phyloP scores from a whole-genome alignment of 306 rosid species.

The Castanospermum australe region DNA sequence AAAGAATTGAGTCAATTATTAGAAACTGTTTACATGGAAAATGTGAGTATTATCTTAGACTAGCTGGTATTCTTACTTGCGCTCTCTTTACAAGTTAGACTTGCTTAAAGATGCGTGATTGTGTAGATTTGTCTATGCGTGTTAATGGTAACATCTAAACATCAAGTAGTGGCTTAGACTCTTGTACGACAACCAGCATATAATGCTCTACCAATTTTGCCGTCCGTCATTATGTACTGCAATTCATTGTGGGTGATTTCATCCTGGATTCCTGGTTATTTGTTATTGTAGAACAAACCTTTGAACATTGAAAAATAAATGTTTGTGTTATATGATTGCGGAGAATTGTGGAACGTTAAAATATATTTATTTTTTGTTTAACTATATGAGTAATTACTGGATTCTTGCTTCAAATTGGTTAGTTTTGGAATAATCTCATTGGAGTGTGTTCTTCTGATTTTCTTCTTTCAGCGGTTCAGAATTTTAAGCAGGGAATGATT shows the following conservation, averaged over 20 bases:
- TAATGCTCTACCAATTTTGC: background rate
- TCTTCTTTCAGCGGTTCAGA: background rate
- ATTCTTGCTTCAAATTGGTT: background rate
- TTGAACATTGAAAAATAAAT: background rate
- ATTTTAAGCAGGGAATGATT: background rate
- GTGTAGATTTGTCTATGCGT: background rate
- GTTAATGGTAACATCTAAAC: background rate
- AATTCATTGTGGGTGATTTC: background rate
- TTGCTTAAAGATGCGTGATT: background rate
- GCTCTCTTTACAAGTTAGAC: background rate
- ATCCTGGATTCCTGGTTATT: background rate
- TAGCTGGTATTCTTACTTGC: background rate
- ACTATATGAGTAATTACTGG: background rate
- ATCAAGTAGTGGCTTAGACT: too few relatives aligned
- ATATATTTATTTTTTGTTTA: background rate
- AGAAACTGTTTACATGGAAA: conserved; percentile 71
- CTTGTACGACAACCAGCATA: background rate
- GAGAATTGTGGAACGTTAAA: background rate
- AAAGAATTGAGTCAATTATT: conserved; percentile 68
- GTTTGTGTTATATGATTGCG: too few relatives aligned
- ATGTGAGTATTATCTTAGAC: conserved; percentile 59
- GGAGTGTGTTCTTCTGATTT: background rate
- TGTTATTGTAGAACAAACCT: background rate
- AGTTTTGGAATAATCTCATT: background rate
- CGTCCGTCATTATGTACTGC: background rate